A percentile compares a stretch with the other conserved stretches of the same genome.
Evolutionary conservation across 805 yeast genomes (phyloP).

Genomic region (Huiozyma naganishii): DNA sequence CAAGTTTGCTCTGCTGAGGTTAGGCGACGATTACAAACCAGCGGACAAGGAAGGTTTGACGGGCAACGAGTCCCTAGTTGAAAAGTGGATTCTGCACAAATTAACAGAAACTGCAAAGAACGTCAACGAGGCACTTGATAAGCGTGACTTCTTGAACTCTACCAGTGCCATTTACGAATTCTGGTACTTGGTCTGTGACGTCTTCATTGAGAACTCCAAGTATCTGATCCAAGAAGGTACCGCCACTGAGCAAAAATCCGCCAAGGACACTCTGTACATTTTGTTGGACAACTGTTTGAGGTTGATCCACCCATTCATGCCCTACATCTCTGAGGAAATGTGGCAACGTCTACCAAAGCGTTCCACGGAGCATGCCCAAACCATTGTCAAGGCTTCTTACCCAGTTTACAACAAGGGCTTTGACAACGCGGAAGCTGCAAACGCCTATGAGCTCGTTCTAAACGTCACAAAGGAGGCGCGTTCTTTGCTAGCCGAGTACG

Average conservation of each 20-base stretch:
- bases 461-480: conserved; percentile 85
- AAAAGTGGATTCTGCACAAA: conserved; percentile 91
- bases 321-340: conserved; percentile 92
- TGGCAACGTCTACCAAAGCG: conserved; percentile 97
- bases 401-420: conserved; percentile 57
- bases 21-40: conserved; percentile 82
- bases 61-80: conserved; percentile 84
- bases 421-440: conserved; percentile 52
- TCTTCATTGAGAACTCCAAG: conserved; percentile 96
- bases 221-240: conserved; percentile 86
- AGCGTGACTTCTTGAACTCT: conserved; percentile 80
- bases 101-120: conserved; percentile 57
- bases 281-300: conserved; percentile 84
- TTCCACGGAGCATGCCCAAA: conserved; percentile 50
- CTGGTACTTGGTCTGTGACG: conserved; percentile 96
- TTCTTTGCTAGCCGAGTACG: conserved; percentile 83
- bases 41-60: conserved; percentile 52
- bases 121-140: conserved; percentile 58
- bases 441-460: conserved; percentile 74
- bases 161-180: conserved; percentile 82
- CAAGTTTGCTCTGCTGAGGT: conserved; percentile 85
- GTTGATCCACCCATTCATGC: conserved; percentile 97
- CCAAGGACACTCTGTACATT: conserved; percentile 88
- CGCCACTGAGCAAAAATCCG: conserved; percentile 71
- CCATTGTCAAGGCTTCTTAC: conserved; percentile 72